Conservation (phyloP, 148 eudicot genomes). For the Fagopyrum homotropicum region DNA sequence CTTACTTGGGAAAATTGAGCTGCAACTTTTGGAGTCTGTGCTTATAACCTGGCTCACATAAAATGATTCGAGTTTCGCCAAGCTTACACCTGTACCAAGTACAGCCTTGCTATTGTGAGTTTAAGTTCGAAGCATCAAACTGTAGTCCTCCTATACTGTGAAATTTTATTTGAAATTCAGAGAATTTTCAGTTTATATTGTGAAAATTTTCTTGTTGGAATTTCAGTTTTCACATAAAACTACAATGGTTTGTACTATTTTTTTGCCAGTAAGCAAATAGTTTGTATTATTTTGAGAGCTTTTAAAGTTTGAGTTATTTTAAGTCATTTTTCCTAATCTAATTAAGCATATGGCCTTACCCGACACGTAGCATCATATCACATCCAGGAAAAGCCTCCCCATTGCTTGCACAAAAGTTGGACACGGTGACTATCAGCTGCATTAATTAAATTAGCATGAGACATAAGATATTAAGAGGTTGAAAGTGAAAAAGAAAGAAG, state of each 20-base stretch:
- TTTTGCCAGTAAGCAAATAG: no score
- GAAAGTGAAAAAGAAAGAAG: constrained; percentile 6
- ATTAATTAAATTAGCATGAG: constrained; percentile 7
- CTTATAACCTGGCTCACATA: constrained; percentile 76
- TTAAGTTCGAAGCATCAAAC: not conserved
- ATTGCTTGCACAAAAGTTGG: constrained; percentile 78
- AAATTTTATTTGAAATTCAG: constrained; percentile 25
- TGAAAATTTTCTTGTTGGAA: no score
- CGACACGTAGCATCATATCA: constrained; percentile 68
- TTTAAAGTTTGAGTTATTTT: no score
- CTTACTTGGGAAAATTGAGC: constrained; percentile 90
- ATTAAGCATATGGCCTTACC: constrained; percentile 40
- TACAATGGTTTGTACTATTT: no score
- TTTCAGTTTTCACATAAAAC: no score
- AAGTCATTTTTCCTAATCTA: no score
- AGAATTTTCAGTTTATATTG: no score
- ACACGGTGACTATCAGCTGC: constrained; percentile 76
- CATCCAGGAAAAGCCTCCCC: constrained; percentile 79
- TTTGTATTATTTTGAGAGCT: no score
- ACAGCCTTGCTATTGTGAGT: not conserved
- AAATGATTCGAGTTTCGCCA: constrained; percentile 79
- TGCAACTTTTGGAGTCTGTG: constrained; percentile 93
- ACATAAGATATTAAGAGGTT: not conserved
- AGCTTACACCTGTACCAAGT: constrained; percentile 72
- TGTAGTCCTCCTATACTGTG: not conserved